A percentile compares a stretch with the other conserved stretches of the same genome.
These are phyloP conservation scores for Pythium scleroteichum DNA, from an alignment of 352 stramenopile genomes.

Conservation along the genomic window DNA sequence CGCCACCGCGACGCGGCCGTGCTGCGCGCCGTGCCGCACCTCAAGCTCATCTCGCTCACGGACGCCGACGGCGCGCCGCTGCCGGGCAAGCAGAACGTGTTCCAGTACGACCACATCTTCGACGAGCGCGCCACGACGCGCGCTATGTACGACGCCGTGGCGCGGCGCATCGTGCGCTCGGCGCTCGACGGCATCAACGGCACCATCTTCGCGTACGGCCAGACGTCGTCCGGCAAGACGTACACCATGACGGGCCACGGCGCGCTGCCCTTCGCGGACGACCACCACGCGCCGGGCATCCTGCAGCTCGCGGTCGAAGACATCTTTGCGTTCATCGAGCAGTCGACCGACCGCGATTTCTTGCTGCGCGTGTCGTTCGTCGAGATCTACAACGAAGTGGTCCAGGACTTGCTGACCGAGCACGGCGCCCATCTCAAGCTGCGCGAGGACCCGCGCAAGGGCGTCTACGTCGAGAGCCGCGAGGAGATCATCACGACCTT, in stretches of 20 bases:
- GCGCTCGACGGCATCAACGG: conserved; percentile 78
- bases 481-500: conserved; percentile 92
- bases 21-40: conserved; percentile 37
- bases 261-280: conserved; percentile 30
- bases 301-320: conserved; percentile 94
- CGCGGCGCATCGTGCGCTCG: conserved; percentile 73
- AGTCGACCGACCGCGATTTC: conserved; percentile 90
- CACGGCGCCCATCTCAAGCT: conserved; percentile 73
- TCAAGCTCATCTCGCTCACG: conserved; percentile 61
- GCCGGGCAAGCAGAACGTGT: conserved; percentile 67
- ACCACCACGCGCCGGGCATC: conserved; percentile 47
- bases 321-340: conserved; percentile 91
- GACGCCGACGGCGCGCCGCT: conserved; percentile 54
- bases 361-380: conserved; percentile 97
- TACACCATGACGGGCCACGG: conserved; percentile 95
- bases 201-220: conserved; percentile 95
- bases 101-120: conserved; percentile 84
- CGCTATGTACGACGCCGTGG: conserved; percentile 62
- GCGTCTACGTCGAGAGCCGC: conserved; percentile 96
- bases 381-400: conserved; percentile 99
- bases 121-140: conserved; percentile 46
- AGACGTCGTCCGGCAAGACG: conserved; percentile 96
- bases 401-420: conserved; percentile 93
- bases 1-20: conserved; percentile 44
- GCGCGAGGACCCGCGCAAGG: conserved; percentile 92